phyloP scores from a whole-genome alignment of 2,329 filamentous ascomycete genomes.

The Cladosporium sp. region DNA sequence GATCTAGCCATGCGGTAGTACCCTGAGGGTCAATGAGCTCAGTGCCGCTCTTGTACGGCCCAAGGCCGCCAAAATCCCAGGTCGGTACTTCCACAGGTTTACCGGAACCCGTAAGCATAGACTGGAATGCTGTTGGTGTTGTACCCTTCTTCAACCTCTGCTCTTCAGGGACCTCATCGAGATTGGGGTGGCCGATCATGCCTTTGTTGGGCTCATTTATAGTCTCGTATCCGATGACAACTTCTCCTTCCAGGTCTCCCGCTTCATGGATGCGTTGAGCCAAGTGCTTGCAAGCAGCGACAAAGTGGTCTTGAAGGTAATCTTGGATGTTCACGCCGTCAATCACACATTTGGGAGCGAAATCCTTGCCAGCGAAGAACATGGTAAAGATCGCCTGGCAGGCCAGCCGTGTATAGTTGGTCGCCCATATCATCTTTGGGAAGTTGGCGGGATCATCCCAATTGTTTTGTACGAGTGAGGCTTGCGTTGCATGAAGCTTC shows the following conservation, averaged over 20 bases:
- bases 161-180: slow-evolving; percentile 74
- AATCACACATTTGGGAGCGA: slow-evolving; percentile 92
- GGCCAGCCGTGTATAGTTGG: slow-evolving; percentile 85
- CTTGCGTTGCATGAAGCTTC: slow-evolving; percentile 78
- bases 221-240: slow-evolving; percentile 92
- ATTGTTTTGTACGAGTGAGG: slow-evolving; percentile 90
- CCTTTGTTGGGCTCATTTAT: slow-evolving; percentile 93
- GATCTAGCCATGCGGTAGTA: slow-evolving; percentile 70
- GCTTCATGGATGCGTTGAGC: slow-evolving; percentile 82
- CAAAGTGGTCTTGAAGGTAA: slow-evolving; percentile 81
- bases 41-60: slow-evolving; percentile 81
- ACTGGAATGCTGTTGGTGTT: slow-evolving; percentile 89
- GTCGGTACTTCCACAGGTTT: slow-evolving; percentile 82
- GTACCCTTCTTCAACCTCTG: slow-evolving; percentile 91
- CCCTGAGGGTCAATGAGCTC: slow-evolving; percentile 83
- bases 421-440: slow-evolving; percentile 99
- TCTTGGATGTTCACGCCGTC: slow-evolving; percentile 95
- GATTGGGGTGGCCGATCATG: slow-evolving; percentile 73
- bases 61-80: slow-evolving; percentile 90
- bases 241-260: slow-evolving; percentile 76
- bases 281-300: slow-evolving; percentile 72
- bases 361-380: slow-evolving; percentile 85
- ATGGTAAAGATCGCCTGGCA: slow-evolving; percentile 88
- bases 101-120: slow-evolving; percentile 84
- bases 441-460: slow-evolving; percentile 78